Evolutionary conservation across 306 rosid species (phyloP), one percentile per base, ranked within the genome.

Genomic region (Castanopsis chinensis): DNA sequence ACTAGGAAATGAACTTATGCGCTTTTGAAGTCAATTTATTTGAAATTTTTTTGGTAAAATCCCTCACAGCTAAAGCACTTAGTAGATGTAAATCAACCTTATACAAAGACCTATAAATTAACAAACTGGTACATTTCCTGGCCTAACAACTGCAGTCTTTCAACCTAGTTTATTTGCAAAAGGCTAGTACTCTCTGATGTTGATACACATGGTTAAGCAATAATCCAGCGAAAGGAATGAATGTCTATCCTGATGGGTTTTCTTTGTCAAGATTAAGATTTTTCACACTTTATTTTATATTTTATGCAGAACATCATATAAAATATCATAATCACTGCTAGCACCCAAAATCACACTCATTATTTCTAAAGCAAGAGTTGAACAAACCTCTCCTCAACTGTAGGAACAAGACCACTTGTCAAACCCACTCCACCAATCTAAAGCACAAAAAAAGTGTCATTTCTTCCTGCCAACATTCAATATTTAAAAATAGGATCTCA

Each of bases 381-480:
- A 83, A 87, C 91, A 78, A 84, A 95, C 98, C 99, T 90, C 80
- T 95, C 99, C 90, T 95, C 99, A 72, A 90, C 87, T 63, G 96
- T 94, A 53, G 99, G 81, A 79, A 95, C 79, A 78, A 95, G 91
- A 78, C 97, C 98, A 81, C 77, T 89, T 35, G 97, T 92, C 88
- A 86, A 79, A 69, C 96, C 97, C 85, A 91, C 98, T 37, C 99
- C 98, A 70, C 99, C 99, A 60, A 83, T 78, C 99, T 95, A 83
- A 85, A 84, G 57, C 80, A 89, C 78, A 68, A 68, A 80, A 83
- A 79, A 25, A 53, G 43, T 68, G 83, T 87, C 78, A 80, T 32
- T 80, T 73, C 83, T 76, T 81, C 35, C 23, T 4, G 76, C 77
- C 83, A 30, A 79, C 57, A 83, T 73, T 71, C 73, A 70, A 63